phyloP scores from a whole-genome alignment of 192 early-diverging fungal species.

The Anaeromyces robustus region DNA sequence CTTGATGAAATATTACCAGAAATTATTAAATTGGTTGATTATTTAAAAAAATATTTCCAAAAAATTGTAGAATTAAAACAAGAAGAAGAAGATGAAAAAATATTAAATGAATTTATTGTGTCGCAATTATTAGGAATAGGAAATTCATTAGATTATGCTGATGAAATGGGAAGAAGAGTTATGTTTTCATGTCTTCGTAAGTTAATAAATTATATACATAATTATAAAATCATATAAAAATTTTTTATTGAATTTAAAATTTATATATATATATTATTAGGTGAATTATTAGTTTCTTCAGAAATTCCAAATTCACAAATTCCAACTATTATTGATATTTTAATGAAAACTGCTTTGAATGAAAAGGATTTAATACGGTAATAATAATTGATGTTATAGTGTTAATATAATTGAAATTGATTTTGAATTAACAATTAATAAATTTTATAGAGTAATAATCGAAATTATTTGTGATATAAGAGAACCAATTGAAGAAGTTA shows the following conservation, averaged over 20 bases:
- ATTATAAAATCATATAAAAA: too few species aligned
- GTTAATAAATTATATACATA: too few species aligned
- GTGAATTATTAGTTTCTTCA: conserved; percentile 54
- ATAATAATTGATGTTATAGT: background rate
- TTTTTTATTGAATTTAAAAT: background rate
- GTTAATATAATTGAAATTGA: too few species aligned
- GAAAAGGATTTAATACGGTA: conserved; percentile 76
- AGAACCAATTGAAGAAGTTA: conserved; percentile 20
- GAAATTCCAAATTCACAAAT: conserved; percentile 67
- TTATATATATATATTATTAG: conserved; percentile 11
- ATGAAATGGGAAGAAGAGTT: conserved; percentile 73
- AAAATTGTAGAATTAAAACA: conserved; percentile 11
- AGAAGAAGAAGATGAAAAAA: conserved; percentile 22
- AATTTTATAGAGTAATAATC: conserved; percentile 28
- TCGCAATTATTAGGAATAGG: conserved; percentile 61
- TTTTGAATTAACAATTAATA: too few species aligned
- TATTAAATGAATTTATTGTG: conserved; percentile 47
- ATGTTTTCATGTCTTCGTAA: conserved; percentile 62
- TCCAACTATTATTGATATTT: conserved; percentile 55
- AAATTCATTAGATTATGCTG: conserved; percentile 62
- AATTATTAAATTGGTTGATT: conserved; percentile 35
- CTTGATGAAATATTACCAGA: conserved; percentile 55
- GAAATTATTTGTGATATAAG: conserved; percentile 71
- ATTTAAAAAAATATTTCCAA: background rate
- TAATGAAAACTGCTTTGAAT: conserved; percentile 56